Percentiles rank a stretch among this genome's conserved stretches.
Conservation (phyloP, 805 yeast species). For the Cyberlindnera xishuangbannaensis region DNA sequence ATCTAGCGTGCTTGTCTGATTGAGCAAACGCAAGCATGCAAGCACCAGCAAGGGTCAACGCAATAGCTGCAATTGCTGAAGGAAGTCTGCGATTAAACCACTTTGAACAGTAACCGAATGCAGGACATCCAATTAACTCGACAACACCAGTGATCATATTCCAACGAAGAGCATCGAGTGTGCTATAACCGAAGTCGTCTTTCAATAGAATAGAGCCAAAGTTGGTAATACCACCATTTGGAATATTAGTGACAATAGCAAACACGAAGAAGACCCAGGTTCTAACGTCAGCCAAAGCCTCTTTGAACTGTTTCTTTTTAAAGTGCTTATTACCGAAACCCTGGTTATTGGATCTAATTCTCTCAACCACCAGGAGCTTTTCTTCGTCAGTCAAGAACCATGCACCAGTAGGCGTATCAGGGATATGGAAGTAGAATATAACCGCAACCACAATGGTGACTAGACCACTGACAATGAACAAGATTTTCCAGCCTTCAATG, state of each 20-base stretch:
- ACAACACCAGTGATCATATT: background rate
- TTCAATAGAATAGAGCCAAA: background rate
- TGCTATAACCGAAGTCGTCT: background rate
- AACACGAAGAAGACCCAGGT: background rate
- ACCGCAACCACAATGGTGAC: background rate
- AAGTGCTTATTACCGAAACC: background rate
- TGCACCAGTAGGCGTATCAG: background rate
- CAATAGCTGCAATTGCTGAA: background rate
- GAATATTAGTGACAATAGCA: background rate
- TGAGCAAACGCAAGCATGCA: background rate
- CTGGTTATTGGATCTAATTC: background rate
- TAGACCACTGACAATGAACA: background rate
- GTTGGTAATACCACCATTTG: background rate
- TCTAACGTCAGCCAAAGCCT: background rate
- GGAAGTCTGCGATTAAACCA: background rate
- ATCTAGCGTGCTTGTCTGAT: background rate
- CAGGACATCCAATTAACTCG: background rate
- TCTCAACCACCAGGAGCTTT: background rate
- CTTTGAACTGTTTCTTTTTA: background rate
- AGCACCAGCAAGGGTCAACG: background rate
- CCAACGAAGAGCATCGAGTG: background rate
- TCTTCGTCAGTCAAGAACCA: background rate
- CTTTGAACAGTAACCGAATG: background rate
- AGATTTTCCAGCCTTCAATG: background rate
- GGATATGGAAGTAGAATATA: background rate